A percentile compares a stretch with the other conserved stretches of the same genome.
Evolutionary conservation across 495 filamentous ascomycete genomes (phyloP).

Genomic region (Umbilicaria muhlenbergii): DNA sequence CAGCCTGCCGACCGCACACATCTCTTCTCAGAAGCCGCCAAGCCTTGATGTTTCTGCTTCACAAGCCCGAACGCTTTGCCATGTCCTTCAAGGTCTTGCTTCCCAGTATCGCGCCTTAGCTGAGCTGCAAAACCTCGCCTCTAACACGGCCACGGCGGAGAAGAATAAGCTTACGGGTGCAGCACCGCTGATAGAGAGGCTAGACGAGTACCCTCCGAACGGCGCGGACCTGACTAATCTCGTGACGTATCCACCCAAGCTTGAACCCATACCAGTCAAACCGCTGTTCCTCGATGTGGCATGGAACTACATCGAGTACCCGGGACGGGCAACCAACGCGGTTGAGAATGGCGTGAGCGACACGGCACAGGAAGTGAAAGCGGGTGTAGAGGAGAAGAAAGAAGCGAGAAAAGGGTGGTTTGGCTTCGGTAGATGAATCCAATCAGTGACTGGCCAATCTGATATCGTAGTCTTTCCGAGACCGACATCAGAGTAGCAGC

Average conservation of each 20-base stretch:
- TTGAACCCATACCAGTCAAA: slow-evolving; percentile 80
- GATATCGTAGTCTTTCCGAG: too few species aligned
- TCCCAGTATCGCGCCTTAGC: slow-evolving; percentile 69
- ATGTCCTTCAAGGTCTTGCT: slow-evolving; percentile 48
- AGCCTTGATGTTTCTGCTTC: slow-evolving; percentile 42
- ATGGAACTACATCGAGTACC: slow-evolving; percentile 97
- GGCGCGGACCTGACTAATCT: slow-evolving; percentile 60
- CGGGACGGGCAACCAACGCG: slow-evolving; percentile 33
- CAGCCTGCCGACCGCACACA: slow-evolving; percentile 21
- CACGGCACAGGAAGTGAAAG: slow-evolving; percentile 17
- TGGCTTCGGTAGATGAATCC: slow-evolving; percentile 56
- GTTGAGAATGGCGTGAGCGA: slow-evolving; percentile 10
- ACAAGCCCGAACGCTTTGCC: slow-evolving; percentile 39
- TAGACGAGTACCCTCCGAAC: slow-evolving; percentile 55
- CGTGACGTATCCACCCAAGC: slow-evolving; percentile 69
- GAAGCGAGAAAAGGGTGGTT: slow-evolving; percentile 74
- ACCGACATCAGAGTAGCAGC: too few species aligned
- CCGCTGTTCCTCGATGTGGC: slow-evolving; percentile 92
- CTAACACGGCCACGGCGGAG: slow-evolving; percentile 16
- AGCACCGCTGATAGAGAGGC: slow-evolving; percentile 48
- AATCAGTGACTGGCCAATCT: too few species aligned
- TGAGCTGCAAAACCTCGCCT: slow-evolving; percentile 47
- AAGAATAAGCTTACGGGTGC: slow-evolving; percentile 4
- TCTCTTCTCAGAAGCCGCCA: slow-evolving; percentile 27
- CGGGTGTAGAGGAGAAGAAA: slow-evolving; percentile 32